Conservation (phyloP, 1,284 basidiomycete species). For the Quambalaria eucalypti region DNA sequence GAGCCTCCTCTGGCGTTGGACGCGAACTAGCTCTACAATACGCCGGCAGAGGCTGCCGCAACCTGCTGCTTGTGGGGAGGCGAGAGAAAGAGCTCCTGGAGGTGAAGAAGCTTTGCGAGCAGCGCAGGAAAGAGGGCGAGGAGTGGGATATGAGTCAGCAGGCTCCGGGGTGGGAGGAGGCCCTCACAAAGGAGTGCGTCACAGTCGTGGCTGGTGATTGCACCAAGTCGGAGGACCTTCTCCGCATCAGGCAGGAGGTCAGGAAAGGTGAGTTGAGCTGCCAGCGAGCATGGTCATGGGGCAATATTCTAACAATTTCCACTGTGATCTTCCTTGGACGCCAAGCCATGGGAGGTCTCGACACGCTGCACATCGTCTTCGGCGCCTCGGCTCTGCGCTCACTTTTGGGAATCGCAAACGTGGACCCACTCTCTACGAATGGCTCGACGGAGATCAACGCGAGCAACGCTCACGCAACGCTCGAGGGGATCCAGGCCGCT, state of each 20-base stretch:
- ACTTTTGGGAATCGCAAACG: constrained; percentile 63
- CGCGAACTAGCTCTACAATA: constrained; percentile 6
- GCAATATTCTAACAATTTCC: not conserved
- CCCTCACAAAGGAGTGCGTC: constrained; percentile 36
- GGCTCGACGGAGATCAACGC: constrained; percentile 25
- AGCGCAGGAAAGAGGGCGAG: constrained; percentile 15
- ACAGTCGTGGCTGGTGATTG: constrained; percentile 57
- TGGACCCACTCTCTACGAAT: constrained; percentile 51
- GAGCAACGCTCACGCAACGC: not conserved
- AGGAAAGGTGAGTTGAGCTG: constrained; percentile 58
- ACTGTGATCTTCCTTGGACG: not conserved
- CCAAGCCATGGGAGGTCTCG: constrained; percentile 68
- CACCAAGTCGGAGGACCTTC: constrained; percentile 60
- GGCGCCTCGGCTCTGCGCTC: constrained; percentile 76
- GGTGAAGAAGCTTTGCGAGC: constrained; percentile 58
- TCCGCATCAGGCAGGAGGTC: constrained; percentile 54
- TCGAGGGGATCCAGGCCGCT: constrained; percentile 7
- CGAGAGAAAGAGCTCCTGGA: constrained; percentile 44
- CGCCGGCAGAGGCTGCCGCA: constrained; percentile 4
- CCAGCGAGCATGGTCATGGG: not conserved
- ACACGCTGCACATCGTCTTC: constrained; percentile 73
- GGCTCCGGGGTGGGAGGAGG: constrained; percentile 28
- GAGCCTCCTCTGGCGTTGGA: constrained; percentile 10
- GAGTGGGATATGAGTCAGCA: constrained; percentile 31
- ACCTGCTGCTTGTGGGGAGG: constrained; percentile 6